Conservation (phyloP, 371 early-diverging fungal species). For the Zopfochytrium polystomum region DNA sequence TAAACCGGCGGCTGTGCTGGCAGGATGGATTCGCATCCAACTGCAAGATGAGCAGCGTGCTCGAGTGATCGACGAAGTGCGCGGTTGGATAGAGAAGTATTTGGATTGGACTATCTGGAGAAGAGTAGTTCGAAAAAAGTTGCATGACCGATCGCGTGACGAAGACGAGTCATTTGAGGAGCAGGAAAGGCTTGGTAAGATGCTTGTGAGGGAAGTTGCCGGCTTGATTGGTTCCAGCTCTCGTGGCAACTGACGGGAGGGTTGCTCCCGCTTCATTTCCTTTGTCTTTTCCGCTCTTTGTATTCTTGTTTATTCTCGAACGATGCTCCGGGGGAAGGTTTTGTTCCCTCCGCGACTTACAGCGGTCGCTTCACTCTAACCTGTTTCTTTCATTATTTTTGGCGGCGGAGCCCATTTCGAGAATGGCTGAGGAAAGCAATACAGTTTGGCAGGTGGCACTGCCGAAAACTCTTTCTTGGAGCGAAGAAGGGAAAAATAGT, state of each 20-base stretch:
- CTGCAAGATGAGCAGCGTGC: conserved; percentile 24
- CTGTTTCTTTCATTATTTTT: too few species aligned
- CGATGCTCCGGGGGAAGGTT: too few species aligned
- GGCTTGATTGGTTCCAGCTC: conserved; percentile 3
- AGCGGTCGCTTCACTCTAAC: too few species aligned
- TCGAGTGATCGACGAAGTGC: conserved; percentile 24
- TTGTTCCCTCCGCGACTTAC: too few species aligned
- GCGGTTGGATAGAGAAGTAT: conserved; percentile 29
- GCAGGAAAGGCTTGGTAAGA: conserved; percentile 20
- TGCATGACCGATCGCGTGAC: not conserved
- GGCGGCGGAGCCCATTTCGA: too few species aligned
- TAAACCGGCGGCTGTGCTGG: conserved; percentile 24
- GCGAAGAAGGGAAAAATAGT: too few species aligned
- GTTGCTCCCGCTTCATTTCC: not conserved
- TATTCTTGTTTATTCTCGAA: not conserved
- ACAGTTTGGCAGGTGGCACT: too few species aligned
- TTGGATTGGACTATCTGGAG: conserved; percentile 37
- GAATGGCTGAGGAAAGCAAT: too few species aligned
- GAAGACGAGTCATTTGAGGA: not conserved
- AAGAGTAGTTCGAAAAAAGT: conserved; percentile 6
- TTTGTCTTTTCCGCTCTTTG: not conserved
- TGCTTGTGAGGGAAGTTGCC: conserved; percentile 21
- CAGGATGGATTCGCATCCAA: conserved; percentile 26
- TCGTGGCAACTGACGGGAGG: not conserved
- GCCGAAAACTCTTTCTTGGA: too few species aligned